These are phyloP conservation scores for Leishmania gerbilli DNA, from an alignment of 208 protist species.

Conservation along the genomic window DNA sequence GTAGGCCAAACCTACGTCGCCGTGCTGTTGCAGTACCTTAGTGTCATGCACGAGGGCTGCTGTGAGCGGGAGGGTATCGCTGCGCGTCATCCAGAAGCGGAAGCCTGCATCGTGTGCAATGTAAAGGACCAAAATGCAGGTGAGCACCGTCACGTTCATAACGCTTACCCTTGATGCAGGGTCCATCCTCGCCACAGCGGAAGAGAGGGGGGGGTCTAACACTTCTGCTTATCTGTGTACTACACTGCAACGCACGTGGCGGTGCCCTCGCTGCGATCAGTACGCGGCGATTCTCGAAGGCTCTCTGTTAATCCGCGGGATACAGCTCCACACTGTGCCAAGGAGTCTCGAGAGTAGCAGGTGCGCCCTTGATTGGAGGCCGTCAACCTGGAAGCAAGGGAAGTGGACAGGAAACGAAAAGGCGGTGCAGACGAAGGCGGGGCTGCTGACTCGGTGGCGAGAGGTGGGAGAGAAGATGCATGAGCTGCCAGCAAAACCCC, in stretches of 20 bases:
- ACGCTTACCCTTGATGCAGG: slow-evolving; percentile 2
- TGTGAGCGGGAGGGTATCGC: slow-evolving; percentile 9
- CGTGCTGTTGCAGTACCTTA: neutral
- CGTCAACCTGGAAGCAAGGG: neutral
- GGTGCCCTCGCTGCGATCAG: neutral
- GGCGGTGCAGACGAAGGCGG: neutral
- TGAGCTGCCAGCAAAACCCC: neutral
- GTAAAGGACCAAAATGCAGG: slow-evolving; percentile 22
- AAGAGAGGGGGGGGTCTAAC: neutral
- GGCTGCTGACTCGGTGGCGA: neutral
- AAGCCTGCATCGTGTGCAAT: slow-evolving; percentile 25
- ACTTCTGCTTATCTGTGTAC: neutral
- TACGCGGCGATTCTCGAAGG: neutral
- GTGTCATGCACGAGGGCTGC: slow-evolving; percentile 16
- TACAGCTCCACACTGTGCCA: neutral
- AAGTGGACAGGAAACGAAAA: neutral
- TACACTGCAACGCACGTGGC: neutral
- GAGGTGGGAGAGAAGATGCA: neutral
- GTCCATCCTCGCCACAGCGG: slow-evolving; percentile 8
- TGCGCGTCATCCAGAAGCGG: slow-evolving; percentile 29
- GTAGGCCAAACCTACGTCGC: slow-evolving; percentile 9
- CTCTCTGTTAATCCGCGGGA: neutral
- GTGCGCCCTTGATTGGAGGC: neutral
- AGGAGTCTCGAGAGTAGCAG: neutral
- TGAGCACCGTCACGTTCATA: slow-evolving; percentile 18